These are phyloP conservation scores for Blastobotrys petasosporus DNA, from an alignment of 1,139 yeast species.

Conservation along the genomic window DNA sequence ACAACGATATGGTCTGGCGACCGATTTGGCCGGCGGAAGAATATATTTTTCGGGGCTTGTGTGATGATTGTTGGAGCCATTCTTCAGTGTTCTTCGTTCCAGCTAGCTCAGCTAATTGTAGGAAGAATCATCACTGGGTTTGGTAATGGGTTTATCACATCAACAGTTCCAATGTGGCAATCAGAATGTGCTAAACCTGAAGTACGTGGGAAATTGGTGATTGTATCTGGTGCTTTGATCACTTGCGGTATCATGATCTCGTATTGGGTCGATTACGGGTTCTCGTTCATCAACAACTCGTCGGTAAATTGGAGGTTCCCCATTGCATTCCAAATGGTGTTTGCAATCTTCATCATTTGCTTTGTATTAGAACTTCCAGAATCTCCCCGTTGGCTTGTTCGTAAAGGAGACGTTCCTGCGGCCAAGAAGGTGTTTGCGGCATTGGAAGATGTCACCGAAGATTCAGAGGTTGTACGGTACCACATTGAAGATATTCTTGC, in stretches of 20 bases:
- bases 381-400: constrained; percentile 59
- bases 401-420: constrained; percentile 32
- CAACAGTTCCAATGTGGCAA: constrained; percentile 78
- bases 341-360: constrained; percentile 11
- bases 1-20: constrained; percentile 60
- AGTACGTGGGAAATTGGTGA: constrained; percentile 65
- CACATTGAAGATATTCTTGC: constrained; percentile 28
- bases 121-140: constrained; percentile 76
- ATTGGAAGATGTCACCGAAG: constrained; percentile 7
- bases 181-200: constrained; percentile 70
- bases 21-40: constrained; percentile 57
- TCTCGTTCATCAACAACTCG: constrained; percentile 39
- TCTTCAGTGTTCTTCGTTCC: constrained; percentile 52
- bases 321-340: constrained; percentile 29
- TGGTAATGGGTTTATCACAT: constrained; percentile 74
- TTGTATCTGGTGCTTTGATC: constrained; percentile 63
- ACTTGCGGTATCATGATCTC: constrained; percentile 69
- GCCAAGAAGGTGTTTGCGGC: constrained; percentile 18
- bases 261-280: constrained; percentile 65
- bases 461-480: constrained; percentile 25
- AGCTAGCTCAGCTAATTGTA: constrained; percentile 60
- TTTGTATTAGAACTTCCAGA: constrained; percentile 14
- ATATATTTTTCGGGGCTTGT: constrained; percentile 52
- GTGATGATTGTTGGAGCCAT: constrained; percentile 60
- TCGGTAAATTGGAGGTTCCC: constrained; percentile 43